Evolutionary conservation across 2,329 filamentous ascomycete genomes (phyloP).

Genomic region (Clarireedia homoeocarpa): DNA sequence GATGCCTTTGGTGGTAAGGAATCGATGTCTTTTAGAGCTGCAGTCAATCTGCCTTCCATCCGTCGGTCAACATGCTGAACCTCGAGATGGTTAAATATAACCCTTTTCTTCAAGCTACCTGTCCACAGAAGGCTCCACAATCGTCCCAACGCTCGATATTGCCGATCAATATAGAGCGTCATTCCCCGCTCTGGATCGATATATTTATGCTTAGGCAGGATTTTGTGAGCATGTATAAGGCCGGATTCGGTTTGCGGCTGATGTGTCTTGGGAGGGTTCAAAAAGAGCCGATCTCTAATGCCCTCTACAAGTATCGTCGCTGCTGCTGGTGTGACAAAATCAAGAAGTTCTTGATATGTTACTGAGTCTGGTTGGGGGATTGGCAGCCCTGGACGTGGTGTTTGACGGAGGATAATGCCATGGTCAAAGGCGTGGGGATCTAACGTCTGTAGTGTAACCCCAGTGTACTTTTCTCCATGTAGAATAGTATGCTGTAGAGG

Average conservation of each 20-base stretch:
- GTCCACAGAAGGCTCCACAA: constrained; percentile 49
- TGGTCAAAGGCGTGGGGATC: constrained; percentile 70
- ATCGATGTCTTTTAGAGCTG: no score
- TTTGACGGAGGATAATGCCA: constrained; percentile 68
- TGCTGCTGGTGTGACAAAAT: constrained; percentile 53
- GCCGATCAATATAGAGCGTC: constrained; percentile 45
- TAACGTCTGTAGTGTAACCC: constrained; percentile 82
- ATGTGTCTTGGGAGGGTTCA: constrained; percentile 46
- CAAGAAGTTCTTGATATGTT: constrained; percentile 42
- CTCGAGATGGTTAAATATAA: constrained; percentile 22
- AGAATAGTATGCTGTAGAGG: constrained; percentile 83
- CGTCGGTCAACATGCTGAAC: not conserved
- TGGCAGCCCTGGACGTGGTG: constrained; percentile 35
- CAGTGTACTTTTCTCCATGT: constrained; percentile 49
- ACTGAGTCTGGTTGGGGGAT: constrained; percentile 41
- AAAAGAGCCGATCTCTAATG: constrained; percentile 54
- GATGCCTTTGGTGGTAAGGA: not conserved
- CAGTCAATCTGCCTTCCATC: no score
- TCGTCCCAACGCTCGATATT: constrained; percentile 53
- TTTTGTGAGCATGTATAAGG: constrained; percentile 60
- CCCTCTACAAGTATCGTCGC: constrained; percentile 62
- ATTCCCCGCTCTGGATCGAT: constrained; percentile 52
- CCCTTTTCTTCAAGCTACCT: constrained; percentile 15
- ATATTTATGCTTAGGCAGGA: constrained; percentile 54
- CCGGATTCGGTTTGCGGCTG: constrained; percentile 19